Conservation (phyloP, 78 protist species). For the Protostelium mycophagum region DNA sequence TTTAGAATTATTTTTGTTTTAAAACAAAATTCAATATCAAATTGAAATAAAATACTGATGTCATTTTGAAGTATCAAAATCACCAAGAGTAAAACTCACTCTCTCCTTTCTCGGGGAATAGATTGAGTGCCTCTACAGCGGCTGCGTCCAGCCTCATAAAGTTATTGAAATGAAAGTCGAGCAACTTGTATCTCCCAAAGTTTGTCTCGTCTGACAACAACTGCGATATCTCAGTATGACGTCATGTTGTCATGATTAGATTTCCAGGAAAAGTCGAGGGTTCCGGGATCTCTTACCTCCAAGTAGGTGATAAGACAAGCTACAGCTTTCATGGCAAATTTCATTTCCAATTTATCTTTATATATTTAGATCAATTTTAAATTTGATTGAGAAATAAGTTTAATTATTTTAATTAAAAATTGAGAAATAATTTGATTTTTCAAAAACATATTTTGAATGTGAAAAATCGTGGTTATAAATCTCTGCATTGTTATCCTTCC, state of each 20-base stretch:
- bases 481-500: neutral
- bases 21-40: too few species aligned
- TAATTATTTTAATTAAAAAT: neutral
- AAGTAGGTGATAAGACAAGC: slow-evolving; percentile 63
- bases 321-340: slow-evolving; percentile 35
- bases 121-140: slow-evolving; percentile 76
- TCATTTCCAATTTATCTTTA: slow-evolving; percentile 17
- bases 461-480: slow-evolving; percentile 10
- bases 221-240: neutral
- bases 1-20: too few species aligned
- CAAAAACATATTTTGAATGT: neutral
- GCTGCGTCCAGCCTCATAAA: slow-evolving; percentile 87
- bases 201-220: slow-evolving; percentile 26
- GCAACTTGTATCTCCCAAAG: slow-evolving; percentile 38
- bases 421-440: neutral
- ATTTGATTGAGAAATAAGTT: neutral
- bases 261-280: slow-evolving; percentile 1
- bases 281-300: slow-evolving; percentile 17
- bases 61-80: too few species aligned
- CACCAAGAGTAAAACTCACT: too few species aligned
- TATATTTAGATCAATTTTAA: neutral
- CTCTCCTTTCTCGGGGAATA: slow-evolving; percentile 26
- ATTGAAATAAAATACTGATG: too few species aligned
- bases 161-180: slow-evolving; percentile 23
- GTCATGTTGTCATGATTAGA: neutral